A percentile compares a stretch with the other conserved stretches of the same genome.
Evolutionary conservation across 129 eudicot species (phyloP).

Genomic region (Helichrysum umbraculigerum): DNA sequence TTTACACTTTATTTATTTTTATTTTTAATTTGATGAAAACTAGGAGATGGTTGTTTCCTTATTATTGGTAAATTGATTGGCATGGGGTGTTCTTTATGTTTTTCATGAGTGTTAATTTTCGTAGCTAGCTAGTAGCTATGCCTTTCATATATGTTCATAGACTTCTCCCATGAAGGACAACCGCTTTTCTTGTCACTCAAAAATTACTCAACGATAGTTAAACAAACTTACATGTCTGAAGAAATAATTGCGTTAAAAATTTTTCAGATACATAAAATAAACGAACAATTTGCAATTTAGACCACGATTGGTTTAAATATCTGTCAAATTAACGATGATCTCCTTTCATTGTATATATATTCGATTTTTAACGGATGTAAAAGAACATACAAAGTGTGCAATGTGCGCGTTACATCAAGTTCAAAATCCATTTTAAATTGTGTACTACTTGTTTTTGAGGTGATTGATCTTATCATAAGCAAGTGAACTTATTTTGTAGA

Average conservation of each 20-base stretch:
- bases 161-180: conserved; percentile 26
- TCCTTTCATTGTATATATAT: neutral
- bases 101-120: conserved; percentile 10
- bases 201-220: neutral
- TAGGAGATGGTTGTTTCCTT: conserved; percentile 26
- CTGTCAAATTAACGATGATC: neutral
- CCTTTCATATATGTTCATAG: conserved; percentile 32
- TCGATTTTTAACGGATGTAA: neutral
- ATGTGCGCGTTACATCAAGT: neutral
- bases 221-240: neutral
- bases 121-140: conserved; percentile 29
- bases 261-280: neutral
- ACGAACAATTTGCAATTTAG: neutral
- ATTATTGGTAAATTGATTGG: conserved; percentile 26
- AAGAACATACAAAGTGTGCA: neutral
- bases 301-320: neutral
- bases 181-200: conserved; percentile 15
- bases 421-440: neutral
- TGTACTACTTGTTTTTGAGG: conserved; percentile 12
- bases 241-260: too few species aligned
- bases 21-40: conserved; percentile 6
- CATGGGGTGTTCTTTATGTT: conserved; percentile 28
- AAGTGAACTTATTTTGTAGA: neutral
- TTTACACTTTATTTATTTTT: neutral
- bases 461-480: neutral